A percentile compares a stretch with the other conserved stretches of the same genome.
Conservation (phyloP, 345 rosid genomes). For the Euphorbia pulcherrima region DNA sequence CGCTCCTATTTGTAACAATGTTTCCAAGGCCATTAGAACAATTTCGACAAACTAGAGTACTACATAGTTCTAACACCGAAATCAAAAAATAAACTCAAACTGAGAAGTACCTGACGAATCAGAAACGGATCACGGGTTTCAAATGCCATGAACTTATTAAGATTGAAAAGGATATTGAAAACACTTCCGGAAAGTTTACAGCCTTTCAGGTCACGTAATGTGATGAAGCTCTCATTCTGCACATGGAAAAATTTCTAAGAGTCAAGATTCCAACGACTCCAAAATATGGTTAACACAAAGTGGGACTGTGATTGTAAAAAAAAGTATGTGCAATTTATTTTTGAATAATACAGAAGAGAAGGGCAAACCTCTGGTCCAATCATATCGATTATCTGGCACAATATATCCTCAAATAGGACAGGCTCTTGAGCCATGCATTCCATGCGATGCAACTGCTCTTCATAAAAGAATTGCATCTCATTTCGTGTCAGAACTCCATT, state of each 20-base stretch:
- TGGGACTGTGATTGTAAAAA: background rate
- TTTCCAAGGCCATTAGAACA: constrained; percentile 16
- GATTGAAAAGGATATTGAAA: constrained; percentile 92
- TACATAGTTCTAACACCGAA: constrained; percentile 7
- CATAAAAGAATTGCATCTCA: constrained; percentile 89
- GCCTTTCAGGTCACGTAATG: constrained; percentile 66
- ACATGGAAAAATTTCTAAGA: constrained; percentile 17
- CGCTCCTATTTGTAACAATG: constrained; percentile 59
- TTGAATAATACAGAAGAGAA: constrained; percentile 10
- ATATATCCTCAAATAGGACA: constrained; percentile 86
- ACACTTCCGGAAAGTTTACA: constrained; percentile 84
- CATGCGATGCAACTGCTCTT: constrained; percentile 97
- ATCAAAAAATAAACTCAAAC: constrained; percentile 1
- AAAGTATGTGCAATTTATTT: constrained; percentile 1
- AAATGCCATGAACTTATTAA: constrained; percentile 93
- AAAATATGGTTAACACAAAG: background rate
- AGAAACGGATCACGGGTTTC: constrained; percentile 97
- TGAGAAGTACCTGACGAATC: constrained; percentile 74
- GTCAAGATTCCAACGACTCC: constrained; percentile 2
- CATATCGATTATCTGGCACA: constrained; percentile 96
- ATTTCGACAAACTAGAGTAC: background rate
- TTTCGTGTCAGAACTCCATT: constrained; percentile 79
- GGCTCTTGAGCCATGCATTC: constrained; percentile 99
- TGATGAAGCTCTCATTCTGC: constrained; percentile 73
- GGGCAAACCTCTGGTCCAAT: constrained; percentile 72